These are phyloP conservation scores for Penstemon barbatus DNA, from an alignment of 257 asterid genomes.

Conservation along the genomic window DNA sequence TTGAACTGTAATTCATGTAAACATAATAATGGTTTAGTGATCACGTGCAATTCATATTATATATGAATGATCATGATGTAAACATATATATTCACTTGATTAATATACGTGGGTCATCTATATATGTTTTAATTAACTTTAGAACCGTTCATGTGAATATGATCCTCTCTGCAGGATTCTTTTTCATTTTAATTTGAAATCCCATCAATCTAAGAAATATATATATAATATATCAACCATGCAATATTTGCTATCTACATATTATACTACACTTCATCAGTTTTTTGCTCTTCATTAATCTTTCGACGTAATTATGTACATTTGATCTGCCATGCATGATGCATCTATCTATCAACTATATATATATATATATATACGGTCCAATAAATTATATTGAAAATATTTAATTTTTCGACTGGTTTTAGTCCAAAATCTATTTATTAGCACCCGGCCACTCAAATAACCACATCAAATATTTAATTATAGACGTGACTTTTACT, in stretches of 20 bases:
- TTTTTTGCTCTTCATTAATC: background rate
- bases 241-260: background rate
- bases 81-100: no score
- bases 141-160: background rate
- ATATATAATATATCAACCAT: background rate
- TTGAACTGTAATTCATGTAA: no score
- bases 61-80: no score
- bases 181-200: background rate
- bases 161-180: background rate
- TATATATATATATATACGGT: no score
- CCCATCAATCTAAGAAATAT: background rate
- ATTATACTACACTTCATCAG: background rate
- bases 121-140: background rate
- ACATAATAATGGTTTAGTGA: no score
- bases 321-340: background rate
- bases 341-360: background rate
- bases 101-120: background rate
- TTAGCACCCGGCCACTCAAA: no score
- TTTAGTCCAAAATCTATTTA: no score
- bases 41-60: no score
- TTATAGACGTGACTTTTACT: no score
- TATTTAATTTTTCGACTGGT: no score
- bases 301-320: conserved; percentile 23
- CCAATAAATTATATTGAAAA: no score
- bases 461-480: no score